Evolutionary conservation across 2,329 filamentous ascomycete species (phyloP), one percentile per base, ranked within the genome.

Genomic region (Diaporthe velutina): DNA sequence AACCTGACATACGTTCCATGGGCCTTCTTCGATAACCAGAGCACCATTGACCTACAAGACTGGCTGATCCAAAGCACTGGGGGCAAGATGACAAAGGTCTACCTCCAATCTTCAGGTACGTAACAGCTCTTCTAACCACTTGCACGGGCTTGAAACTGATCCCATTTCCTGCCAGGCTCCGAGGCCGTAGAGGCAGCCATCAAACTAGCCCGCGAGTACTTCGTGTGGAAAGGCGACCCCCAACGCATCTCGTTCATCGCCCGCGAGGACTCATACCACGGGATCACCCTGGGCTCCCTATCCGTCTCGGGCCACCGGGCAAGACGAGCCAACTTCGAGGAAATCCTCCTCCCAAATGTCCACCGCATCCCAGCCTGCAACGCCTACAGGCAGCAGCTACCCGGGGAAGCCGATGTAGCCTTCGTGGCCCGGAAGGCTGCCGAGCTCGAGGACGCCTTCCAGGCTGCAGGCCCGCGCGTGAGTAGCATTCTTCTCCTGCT

Each of bases 101-200:
- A 83, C 70, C 77, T 88, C 19, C 82, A 84, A 67, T 81, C 77
- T 25, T 83, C 81, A 9, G 81, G 80, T 83, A 77, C 19, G 71
- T 70, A 2, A 19, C 9, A 73, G 22, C 33, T 70, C 48, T 60
- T 54, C 15, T 25, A 12, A 12, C 12, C 22, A 33, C n/a, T 35
- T 25, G 2, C 45, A 30, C 12, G 22, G 9, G 25, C n/a, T 7
- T 30, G 15, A 17, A 50, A 13, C 30, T 70, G n/a, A 60, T 22
- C 48, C 15, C 40, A 28, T 9, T 42, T 61, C 30, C 50, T 57
- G 50, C 28, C 76, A 90, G 90, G 91, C 28, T 92, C 91, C 40
- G 93, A 95, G 81, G 92, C 92, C 8, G 89, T 91, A 76, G 93
- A 95, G 80, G 91, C 91, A 2, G 89, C 92, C 1, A 82, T 93